These are phyloP conservation scores for Schoenoplectus tabernaemontani DNA, from an alignment of 202 grass and related monocot genomes.

Conservation along the genomic window DNA sequence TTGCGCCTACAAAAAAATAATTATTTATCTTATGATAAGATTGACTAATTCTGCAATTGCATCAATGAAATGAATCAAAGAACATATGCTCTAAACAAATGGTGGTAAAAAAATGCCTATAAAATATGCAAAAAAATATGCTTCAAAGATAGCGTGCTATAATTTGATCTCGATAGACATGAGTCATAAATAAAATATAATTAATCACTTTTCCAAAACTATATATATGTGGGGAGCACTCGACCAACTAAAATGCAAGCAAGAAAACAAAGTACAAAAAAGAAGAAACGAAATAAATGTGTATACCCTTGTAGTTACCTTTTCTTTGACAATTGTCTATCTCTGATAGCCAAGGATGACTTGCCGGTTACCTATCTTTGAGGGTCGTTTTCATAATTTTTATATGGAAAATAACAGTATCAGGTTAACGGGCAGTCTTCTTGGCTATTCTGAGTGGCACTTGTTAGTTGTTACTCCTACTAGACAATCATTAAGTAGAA, in stretches of 20 bases:
- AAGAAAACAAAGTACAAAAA: neutral
- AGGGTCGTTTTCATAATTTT: neutral
- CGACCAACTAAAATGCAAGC: neutral
- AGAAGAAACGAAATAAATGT: neutral
- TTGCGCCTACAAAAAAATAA: neutral
- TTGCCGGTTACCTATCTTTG: slow-evolving; percentile 12
- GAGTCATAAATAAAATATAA: neutral
- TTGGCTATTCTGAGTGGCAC: slow-evolving; percentile 31
- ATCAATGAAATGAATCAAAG: slow-evolving; percentile 12
- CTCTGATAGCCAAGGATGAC: slow-evolving; percentile 39
- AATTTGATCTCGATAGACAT: neutral
- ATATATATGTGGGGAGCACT: neutral
- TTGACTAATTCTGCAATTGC: slow-evolving; percentile 15
- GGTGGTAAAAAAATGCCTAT: neutral
- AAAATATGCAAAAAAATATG: slow-evolving; percentile 16
- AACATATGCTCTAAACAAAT: slow-evolving; percentile 22
- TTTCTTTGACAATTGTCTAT: neutral
- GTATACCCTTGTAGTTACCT: too few relatives aligned
- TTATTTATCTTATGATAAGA: neutral
- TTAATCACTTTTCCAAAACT: neutral
- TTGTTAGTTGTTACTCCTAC: neutral
- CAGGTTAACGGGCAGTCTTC: slow-evolving; percentile 21
- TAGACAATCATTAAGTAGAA: neutral
- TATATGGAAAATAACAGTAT: neutral
- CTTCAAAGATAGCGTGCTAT: slow-evolving; percentile 12